Evolutionary conservation across 331 rosid species (phyloP), one percentile per base, ranked within the genome.

Genomic region (Dryas integrifolia): DNA sequence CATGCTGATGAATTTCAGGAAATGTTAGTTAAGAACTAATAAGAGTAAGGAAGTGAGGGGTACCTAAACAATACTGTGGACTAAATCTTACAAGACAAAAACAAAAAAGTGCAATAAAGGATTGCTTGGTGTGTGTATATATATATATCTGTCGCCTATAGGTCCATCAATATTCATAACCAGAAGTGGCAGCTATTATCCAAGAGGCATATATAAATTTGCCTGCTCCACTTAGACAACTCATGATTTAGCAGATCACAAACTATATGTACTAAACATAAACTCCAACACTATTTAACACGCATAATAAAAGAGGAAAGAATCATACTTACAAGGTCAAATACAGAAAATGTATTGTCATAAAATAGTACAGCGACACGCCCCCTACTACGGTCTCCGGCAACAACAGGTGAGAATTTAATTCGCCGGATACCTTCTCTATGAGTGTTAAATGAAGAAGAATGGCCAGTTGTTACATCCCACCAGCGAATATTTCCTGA

Each of bases 401-500:
- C 72, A 65, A 89, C 97, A 73, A 89, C 84, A 73, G 98, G 98
- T 50, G 98, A 89, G 85, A 95, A 95, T 81, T 88, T 95, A 79
- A 95, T 91, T 38, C 97, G 85, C 52, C 96, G 88, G 79, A 95
- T 89, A 84, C 98, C 98, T 49, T 95, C 98, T 73, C 88, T 91
- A 71, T 89, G 97, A 73, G 98, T 95, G 80, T 82, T 86, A 87
- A 95, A 95, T 65, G 97, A 91, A 70, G 98, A 94, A 69, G 98
- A 95, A 43, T 95, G 84, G 58, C 98, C 98, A 68, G 93, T 91
- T 51, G 83, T 83, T 78, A 95, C 96, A 82, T 95, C 98, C 98
- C 98, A 95, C 98, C 98, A 95, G 73, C 98, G 84, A 71, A 95
- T 89, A 76, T 85, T 88, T 61, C 98, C 98, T 1, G 86, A 83